Percentiles rank a stretch among this genome's conserved stretches.
Evolutionary conservation across 2,329 filamentous ascomycete species (phyloP).

Genomic region (Tricladium varicosporioides): DNA sequence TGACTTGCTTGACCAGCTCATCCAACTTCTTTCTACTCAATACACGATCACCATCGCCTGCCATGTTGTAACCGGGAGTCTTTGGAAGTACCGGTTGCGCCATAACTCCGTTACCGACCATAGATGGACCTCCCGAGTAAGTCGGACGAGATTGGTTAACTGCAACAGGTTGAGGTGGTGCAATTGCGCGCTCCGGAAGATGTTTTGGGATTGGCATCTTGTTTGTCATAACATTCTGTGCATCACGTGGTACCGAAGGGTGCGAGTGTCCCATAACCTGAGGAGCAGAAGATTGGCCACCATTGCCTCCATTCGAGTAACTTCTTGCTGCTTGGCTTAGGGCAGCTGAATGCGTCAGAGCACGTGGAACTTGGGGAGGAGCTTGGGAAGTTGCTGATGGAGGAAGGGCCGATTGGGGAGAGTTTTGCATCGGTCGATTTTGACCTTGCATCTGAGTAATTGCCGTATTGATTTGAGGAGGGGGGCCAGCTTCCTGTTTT

Average conservation of each 20-base stretch:
- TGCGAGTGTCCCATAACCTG: slow-evolving; percentile 35
- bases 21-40: slow-evolving; percentile 98
- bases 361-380: slow-evolving; percentile 22
- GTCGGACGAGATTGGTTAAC: slow-evolving; percentile 78
- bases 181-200: slow-evolving; percentile 64
- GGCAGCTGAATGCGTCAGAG: slow-evolving; percentile 33
- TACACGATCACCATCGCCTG: slow-evolving; percentile 88
- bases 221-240: slow-evolving; percentile 28
- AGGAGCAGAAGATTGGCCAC: slow-evolving; percentile 12
- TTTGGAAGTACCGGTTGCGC: slow-evolving; percentile 82
- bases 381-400: slow-evolving; percentile 24
- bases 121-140: slow-evolving; percentile 71
- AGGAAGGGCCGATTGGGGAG: slow-evolving; percentile 32
- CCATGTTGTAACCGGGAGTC: slow-evolving; percentile 79
- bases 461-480: slow-evolving; percentile 31
- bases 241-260: slow-evolving; percentile 26
- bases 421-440: slow-evolving; percentile 25
- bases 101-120: slow-evolving; percentile 77
- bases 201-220: slow-evolving; percentile 57
- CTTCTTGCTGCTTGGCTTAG: slow-evolving; percentile 32
- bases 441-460: slow-evolving; percentile 27
- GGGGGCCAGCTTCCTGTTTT: slow-evolving; percentile 28
- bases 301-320: slow-evolving; percentile 30
- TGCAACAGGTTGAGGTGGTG: slow-evolving; percentile 69
- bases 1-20: slow-evolving; percentile 90